These are phyloP conservation scores for Clonostachys solani DNA, from an alignment of 2,329 filamentous ascomycete species.

Conservation along the genomic window DNA sequence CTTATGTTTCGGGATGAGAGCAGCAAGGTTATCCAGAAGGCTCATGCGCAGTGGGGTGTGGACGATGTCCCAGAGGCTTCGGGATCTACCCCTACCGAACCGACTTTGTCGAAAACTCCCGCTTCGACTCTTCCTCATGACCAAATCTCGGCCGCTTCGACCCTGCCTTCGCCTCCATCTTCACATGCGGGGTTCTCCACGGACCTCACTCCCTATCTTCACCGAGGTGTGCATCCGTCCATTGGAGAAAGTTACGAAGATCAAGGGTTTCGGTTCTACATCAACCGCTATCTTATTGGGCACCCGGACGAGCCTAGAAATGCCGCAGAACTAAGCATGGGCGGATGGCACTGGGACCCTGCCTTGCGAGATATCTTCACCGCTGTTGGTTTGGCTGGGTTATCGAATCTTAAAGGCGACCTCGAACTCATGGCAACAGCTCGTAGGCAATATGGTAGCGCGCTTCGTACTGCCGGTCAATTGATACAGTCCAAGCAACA, in stretches of 20 bases:
- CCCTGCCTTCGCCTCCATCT: constrained; percentile 1
- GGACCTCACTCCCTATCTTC: not conserved
- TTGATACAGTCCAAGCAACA: constrained; percentile 27
- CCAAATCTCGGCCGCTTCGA: not conserved
- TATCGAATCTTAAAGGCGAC: constrained; percentile 49
- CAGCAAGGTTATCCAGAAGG: constrained; percentile 55
- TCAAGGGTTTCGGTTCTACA: constrained; percentile 44
- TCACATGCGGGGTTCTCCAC: not conserved
- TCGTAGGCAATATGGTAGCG: constrained; percentile 47
- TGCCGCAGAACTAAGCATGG: constrained; percentile 25
- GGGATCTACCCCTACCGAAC: constrained; percentile 6
- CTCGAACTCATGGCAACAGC: constrained; percentile 39
- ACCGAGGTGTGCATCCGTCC: constrained; percentile 11
- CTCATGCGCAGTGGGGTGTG: constrained; percentile 45
- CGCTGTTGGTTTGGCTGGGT: constrained; percentile 53
- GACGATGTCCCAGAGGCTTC: constrained; percentile 17
- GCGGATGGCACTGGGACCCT: constrained; percentile 29
- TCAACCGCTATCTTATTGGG: constrained; percentile 44
- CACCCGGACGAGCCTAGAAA: constrained; percentile 43
- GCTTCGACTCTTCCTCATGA: constrained; percentile 8
- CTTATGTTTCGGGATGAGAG: constrained; percentile 66
- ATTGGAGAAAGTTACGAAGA: constrained; percentile 39
- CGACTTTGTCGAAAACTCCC: not conserved
- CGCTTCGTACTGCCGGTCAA: constrained; percentile 41
- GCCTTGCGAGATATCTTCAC: constrained; percentile 44